Percentiles rank a stretch among this genome's conserved stretches.
These are phyloP conservation scores for Lepiota venenata DNA, from an alignment of 768 basidiomycete genomes.

Conservation along the genomic window DNA sequence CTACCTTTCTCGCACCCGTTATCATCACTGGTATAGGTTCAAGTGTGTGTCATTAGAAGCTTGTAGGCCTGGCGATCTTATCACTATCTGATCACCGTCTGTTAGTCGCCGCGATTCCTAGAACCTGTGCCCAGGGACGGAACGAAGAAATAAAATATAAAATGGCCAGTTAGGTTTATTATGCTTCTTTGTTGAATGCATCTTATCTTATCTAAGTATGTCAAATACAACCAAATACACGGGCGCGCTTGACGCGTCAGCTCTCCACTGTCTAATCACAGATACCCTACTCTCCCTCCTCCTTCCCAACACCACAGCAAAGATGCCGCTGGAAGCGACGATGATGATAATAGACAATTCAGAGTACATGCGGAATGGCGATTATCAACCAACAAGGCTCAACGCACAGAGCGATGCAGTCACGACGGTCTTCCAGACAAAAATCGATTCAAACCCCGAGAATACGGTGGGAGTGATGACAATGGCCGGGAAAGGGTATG, in stretches of 20 bases:
- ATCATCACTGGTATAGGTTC: too few species aligned
- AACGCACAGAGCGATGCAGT: slow-evolving; percentile 92
- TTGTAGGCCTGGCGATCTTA: too few species aligned
- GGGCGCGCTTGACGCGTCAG: slow-evolving; percentile 8
- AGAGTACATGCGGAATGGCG: slow-evolving; percentile 95
- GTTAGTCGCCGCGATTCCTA: too few species aligned
- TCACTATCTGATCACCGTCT: too few species aligned
- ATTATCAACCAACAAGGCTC: slow-evolving; percentile 84
- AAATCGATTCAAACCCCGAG: slow-evolving; percentile 95
- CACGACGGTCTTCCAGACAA: slow-evolving; percentile 85
- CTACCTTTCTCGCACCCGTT: too few species aligned
- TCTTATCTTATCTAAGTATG: slow-evolving; percentile 1
- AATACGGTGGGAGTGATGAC: slow-evolving; percentile 98
- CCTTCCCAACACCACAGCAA: slow-evolving; percentile 23
- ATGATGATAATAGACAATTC: slow-evolving; percentile 99
- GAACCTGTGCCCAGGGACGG: too few species aligned
- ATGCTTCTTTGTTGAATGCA: too few species aligned
- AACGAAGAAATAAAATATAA: too few species aligned
- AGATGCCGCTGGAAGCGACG: slow-evolving; percentile 95
- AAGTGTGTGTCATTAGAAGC: too few species aligned
- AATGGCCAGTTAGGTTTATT: too few species aligned
- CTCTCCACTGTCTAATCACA: slow-evolving; percentile 1
- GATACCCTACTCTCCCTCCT: neutral
- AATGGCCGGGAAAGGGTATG: slow-evolving; percentile 94
- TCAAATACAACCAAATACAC: slow-evolving; percentile 10